A percentile compares a stretch with the other conserved stretches of the same genome.
Conservation (phyloP, 306 rosid genomes). For the Macrotyloma uniflorum region DNA sequence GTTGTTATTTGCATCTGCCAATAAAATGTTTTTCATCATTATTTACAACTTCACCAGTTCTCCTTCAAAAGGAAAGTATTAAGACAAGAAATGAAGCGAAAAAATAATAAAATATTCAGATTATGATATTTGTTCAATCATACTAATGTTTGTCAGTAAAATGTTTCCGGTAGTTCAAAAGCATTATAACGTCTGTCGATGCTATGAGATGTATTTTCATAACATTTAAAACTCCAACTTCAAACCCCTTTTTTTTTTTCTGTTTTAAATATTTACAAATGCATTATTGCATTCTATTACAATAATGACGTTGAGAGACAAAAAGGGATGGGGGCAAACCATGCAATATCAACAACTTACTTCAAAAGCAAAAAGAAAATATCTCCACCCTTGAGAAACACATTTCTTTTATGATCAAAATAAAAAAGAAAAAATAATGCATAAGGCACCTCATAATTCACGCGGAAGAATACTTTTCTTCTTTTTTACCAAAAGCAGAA, state of each 20-base stretch:
- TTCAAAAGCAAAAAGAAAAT: not conserved
- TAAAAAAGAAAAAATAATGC: not conserved
- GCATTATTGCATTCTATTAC: not conserved
- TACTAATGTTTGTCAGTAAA: not conserved
- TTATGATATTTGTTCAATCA: not conserved
- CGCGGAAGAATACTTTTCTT: not conserved
- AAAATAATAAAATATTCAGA: not conserved
- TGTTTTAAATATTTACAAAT: not conserved
- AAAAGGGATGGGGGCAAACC: not conserved
- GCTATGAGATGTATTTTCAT: not conserved
- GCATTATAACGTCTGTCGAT: not conserved
- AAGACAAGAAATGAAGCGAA: conserved; percentile 7
- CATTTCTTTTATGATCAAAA: not conserved
- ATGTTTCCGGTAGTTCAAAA: not conserved
- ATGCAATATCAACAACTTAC: not conserved
- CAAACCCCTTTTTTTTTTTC: not conserved
- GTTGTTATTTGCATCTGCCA: conserved; percentile 92
- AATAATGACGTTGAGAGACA: not conserved
- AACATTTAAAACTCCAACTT: conserved; percentile 1
- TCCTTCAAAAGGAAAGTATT: not conserved
- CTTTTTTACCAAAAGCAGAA: conserved; percentile 5
- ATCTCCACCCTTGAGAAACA: not conserved
- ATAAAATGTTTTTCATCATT: conserved; percentile 32
- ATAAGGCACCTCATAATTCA: conserved; percentile 17
- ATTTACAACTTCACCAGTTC: conserved; percentile 33